These are phyloP conservation scores for Lentinula sp. DNA, from an alignment of 768 basidiomycete genomes.

Conservation along the genomic window DNA sequence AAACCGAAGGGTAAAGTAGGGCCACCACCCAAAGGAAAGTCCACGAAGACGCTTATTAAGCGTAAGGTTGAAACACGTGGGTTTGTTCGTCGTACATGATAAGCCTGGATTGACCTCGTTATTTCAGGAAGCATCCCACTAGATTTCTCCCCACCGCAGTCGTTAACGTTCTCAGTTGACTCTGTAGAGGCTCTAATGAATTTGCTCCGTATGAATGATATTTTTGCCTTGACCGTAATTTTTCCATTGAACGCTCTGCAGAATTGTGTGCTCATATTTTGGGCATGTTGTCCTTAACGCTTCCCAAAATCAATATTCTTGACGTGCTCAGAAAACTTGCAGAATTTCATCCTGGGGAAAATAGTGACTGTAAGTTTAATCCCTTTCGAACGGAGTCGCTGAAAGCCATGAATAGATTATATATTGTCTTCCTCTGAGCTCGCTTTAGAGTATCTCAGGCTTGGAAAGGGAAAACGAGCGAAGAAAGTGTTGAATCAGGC, in stretches of 20 bases:
- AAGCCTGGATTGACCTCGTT: conserved; percentile 2
- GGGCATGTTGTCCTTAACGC: conserved; percentile 59
- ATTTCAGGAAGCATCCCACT: background rate
- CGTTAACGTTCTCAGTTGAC: background rate
- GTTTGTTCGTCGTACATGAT: background rate
- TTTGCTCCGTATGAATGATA: background rate
- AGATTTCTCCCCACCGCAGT: background rate
- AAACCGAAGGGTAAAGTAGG: conserved; percentile 8
- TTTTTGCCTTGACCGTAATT: background rate
- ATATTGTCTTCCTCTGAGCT: conserved; percentile 61
- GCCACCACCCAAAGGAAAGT: background rate
- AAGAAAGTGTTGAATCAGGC: conserved; percentile 56
- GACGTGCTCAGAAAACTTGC: conserved; percentile 58
- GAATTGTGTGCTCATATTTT: conserved; percentile 57
- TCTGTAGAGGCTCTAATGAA: background rate
- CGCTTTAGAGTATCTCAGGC: conserved; percentile 70
- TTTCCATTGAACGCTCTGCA: conserved; percentile 16
- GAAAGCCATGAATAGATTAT: conserved; percentile 39
- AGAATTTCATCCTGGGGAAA: conserved; percentile 35
- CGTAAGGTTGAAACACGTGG: conserved; percentile 28
- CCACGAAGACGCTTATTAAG: conserved; percentile 27
- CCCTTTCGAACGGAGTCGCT: background rate
- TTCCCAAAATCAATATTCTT: conserved; percentile 64
- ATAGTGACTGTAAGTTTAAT: conserved; percentile 40
- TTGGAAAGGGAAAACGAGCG: conserved; percentile 73